Conservation (phyloP, 1,139 yeast genomes). For the Kodamaea suecica region DNA sequence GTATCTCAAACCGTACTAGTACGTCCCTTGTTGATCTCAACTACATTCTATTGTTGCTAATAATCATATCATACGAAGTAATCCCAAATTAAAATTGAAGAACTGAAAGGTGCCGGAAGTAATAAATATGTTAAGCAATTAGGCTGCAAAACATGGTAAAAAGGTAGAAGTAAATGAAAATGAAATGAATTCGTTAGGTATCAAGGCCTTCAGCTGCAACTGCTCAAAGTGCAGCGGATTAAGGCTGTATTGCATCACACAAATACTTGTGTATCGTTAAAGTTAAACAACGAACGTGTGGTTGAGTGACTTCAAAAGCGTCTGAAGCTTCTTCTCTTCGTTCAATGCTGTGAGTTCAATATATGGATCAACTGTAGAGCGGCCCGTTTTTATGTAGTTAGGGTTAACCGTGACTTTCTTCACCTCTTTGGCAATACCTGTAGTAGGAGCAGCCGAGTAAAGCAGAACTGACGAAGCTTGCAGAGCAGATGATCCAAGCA, state of each 20-base stretch:
- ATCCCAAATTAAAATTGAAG: background rate
- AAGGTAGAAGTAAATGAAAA: no score
- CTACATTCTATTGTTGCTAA: no score
- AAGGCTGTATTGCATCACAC: no score
- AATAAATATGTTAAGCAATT: background rate
- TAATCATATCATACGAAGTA: background rate
- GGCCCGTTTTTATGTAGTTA: background rate
- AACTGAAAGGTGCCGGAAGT: background rate
- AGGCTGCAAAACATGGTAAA: no score
- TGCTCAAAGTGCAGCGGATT: background rate
- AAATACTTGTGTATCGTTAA: no score
- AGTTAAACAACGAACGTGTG: conserved; percentile 3
- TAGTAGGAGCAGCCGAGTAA: background rate
- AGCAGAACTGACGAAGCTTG: background rate
- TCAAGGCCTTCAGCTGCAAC: no score
- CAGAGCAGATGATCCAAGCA: background rate
- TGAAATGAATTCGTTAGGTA: no score
- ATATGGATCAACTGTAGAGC: conserved; percentile 31
- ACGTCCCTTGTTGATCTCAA: no score
- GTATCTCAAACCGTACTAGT: no score
- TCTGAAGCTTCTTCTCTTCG: conserved; percentile 40
- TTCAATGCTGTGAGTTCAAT: conserved; percentile 42
- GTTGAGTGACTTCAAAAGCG: conserved; percentile 28
- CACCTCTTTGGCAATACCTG: background rate
- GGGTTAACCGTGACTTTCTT: background rate